These are phyloP conservation scores for Miscanthus lutarioriparius DNA, from an alignment of 176 grass and related monocot species.

Conservation along the genomic window DNA sequence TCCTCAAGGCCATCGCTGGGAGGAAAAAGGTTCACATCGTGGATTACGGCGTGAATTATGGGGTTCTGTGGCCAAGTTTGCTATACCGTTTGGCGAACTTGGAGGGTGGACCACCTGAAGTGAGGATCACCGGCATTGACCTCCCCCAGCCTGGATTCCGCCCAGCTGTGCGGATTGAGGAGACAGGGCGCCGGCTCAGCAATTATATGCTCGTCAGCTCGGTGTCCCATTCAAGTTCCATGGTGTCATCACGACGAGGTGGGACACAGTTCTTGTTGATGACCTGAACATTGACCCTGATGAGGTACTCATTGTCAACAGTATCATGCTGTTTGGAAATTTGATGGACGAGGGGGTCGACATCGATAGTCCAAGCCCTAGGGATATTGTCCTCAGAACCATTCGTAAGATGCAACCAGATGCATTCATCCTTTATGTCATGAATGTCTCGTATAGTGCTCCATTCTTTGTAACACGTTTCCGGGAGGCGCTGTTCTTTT, in stretches of 20 bases:
- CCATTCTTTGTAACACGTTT: slow-evolving; percentile 52
- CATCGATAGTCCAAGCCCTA: not conserved
- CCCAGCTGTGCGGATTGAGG: slow-evolving; percentile 34
- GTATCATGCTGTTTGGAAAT: slow-evolving; percentile 31
- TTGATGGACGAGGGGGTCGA: slow-evolving; percentile 36
- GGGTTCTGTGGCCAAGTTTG: slow-evolving; percentile 41
- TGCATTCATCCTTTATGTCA: too few relatives aligned
- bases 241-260: slow-evolving; percentile 35
- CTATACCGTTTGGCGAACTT: not conserved
- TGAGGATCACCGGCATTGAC: slow-evolving; percentile 52
- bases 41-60: slow-evolving; percentile 39
- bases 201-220: slow-evolving; percentile 21
- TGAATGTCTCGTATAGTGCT: slow-evolving; percentile 12
- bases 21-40: slow-evolving; percentile 48
- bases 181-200: slow-evolving; percentile 42
- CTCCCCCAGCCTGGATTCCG: slow-evolving; percentile 48
- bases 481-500: slow-evolving; percentile 39
- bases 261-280: slow-evolving; percentile 24
- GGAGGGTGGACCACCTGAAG: slow-evolving; percentile 40
- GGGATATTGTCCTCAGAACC: too few relatives aligned
- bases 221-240: slow-evolving; percentile 46
- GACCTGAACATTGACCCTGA: slow-evolving; percentile 34
- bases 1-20: slow-evolving; percentile 2
- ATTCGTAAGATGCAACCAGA: too few relatives aligned
- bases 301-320: slow-evolving; percentile 46